phyloP scores from a whole-genome alignment of 202 grass and related monocot genomes.

The Zizania palustris region DNA sequence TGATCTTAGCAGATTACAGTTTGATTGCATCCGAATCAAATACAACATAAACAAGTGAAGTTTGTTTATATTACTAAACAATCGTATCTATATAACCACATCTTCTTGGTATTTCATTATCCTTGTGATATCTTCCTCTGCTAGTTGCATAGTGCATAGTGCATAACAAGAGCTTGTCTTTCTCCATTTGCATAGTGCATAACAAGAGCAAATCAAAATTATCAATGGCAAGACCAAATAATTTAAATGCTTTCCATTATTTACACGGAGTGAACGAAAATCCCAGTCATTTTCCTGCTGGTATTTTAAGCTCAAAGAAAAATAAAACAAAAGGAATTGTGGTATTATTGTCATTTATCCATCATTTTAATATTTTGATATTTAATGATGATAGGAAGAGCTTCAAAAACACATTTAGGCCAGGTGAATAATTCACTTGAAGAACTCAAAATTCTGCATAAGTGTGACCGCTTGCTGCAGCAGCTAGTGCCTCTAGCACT shows the following conservation, averaged over 20 bases:
- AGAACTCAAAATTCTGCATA: constrained; percentile 25
- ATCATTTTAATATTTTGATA: constrained; percentile 14
- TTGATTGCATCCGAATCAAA: no score
- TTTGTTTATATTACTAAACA: no score
- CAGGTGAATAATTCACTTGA: constrained; percentile 1
- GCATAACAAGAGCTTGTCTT: constrained; percentile 64
- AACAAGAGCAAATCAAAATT: constrained; percentile 6
- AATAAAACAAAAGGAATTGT: constrained; percentile 2
- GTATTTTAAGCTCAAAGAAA: constrained; percentile 28
- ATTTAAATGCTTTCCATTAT: constrained; percentile 31
- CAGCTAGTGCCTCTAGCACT: constrained; percentile 82
- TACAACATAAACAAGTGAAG: no score
- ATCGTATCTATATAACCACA: no score
- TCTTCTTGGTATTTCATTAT: constrained; percentile 59
- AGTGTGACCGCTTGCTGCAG: constrained; percentile 51
- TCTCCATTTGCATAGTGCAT: constrained; percentile 56
- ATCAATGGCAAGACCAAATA: background rate
- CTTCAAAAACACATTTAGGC: background rate
- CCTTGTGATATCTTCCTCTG: constrained; percentile 47
- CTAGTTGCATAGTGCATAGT: no score
- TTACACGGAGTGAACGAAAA: constrained; percentile 8
- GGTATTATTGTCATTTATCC: background rate
- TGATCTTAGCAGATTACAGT: no score
- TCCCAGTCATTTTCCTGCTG: background rate
- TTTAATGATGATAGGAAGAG: background rate